phyloP scores from a whole-genome alignment of 2,329 filamentous ascomycete genomes.

The Sclerotinia nivalis region DNA sequence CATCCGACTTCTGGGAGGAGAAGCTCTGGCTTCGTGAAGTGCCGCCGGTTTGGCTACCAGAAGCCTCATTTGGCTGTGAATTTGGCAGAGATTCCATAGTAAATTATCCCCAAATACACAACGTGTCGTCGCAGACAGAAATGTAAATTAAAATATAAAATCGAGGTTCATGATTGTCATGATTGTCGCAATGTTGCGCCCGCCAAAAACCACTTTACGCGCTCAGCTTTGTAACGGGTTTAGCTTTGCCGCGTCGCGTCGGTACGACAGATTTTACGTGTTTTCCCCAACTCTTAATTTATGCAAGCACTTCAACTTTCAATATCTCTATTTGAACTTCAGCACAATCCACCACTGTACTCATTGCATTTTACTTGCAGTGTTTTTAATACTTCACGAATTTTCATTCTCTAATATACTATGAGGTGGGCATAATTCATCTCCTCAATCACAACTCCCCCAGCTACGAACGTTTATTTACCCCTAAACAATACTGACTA shows the following conservation, averaged over 20 bases:
- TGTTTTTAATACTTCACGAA: conserved; percentile 4
- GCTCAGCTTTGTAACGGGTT: conserved; percentile 4
- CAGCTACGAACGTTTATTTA: conserved; percentile 19
- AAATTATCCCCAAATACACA: not conserved
- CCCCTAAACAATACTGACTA: conserved; percentile 26
- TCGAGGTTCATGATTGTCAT: not conserved
- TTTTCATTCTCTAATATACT: not conserved
- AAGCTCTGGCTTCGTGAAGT: conserved; percentile 57
- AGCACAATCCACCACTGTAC: conserved; percentile 10
- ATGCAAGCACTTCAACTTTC: conserved; percentile 15
- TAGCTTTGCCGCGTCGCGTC: conserved; percentile 22
- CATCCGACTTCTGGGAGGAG: conserved; percentile 53
- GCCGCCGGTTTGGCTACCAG: conserved; percentile 27
- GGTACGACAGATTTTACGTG: conserved; percentile 2
- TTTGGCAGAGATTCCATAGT: not conserved
- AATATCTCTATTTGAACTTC: not conserved
- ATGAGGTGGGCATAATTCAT: conserved; percentile 36
- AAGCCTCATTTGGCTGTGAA: conserved; percentile 8
- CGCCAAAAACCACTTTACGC: conserved; percentile 32
- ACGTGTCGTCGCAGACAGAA: not conserved
- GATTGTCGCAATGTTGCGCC: conserved; percentile 18
- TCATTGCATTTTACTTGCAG: not conserved
- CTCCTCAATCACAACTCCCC: not conserved
- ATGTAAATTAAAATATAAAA: not conserved
- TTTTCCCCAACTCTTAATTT: conserved; percentile 13